These are phyloP conservation scores for Colletotrichum sp. DNA, from an alignment of 2,329 filamentous ascomycete species.

Conservation along the genomic window DNA sequence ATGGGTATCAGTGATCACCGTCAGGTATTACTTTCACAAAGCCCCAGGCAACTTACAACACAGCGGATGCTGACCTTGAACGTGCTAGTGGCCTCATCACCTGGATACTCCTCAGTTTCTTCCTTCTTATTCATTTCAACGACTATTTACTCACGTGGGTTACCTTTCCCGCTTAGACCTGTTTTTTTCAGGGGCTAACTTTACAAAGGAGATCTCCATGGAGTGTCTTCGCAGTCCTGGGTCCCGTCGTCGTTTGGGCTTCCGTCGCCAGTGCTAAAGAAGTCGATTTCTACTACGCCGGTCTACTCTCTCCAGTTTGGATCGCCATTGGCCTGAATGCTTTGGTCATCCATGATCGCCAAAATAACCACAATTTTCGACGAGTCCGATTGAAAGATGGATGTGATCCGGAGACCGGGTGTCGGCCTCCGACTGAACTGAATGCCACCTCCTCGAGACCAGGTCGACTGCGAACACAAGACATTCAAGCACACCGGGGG, in stretches of 20 bases:
- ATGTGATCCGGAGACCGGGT: background rate
- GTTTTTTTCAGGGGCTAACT: background rate
- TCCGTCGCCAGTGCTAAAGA: background rate
- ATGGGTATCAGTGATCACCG: background rate
- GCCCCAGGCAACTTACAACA: too few relatives aligned
- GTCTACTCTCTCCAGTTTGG: background rate
- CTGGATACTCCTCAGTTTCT: background rate
- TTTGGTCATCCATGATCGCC: background rate
- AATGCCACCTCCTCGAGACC: background rate
- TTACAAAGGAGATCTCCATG: background rate
- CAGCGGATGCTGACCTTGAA: too few relatives aligned
- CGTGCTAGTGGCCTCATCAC: background rate
- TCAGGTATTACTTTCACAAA: background rate
- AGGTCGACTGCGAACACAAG: background rate
- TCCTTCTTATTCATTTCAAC: background rate
- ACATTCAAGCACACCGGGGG: fast-evolving
- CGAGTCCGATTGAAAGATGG: background rate
- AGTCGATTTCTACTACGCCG: background rate
- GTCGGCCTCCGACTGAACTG: background rate
- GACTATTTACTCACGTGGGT: background rate
- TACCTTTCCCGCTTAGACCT: fast-evolving
- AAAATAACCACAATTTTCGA: background rate
- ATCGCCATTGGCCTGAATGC: background rate
- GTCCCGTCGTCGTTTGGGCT: background rate
- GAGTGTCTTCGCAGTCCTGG: background rate